Conservation (phyloP, 306 rosid genomes). For the Vachellia pachyceras region DNA sequence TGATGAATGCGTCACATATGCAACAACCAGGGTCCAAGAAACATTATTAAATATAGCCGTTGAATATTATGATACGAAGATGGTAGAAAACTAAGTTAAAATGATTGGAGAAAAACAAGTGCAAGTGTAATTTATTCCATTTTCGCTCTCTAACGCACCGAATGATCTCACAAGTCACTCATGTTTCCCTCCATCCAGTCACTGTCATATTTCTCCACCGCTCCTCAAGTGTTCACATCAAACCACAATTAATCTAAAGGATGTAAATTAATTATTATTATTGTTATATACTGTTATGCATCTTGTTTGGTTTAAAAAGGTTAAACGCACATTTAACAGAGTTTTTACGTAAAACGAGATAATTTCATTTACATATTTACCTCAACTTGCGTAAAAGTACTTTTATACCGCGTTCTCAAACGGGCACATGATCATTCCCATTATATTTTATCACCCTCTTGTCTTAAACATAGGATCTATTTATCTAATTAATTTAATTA, state of each 20-base stretch:
- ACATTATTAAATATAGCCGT: not conserved
- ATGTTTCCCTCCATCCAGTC: not conserved
- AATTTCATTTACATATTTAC: too few relatives aligned
- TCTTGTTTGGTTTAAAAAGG: too few relatives aligned
- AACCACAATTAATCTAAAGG: not conserved
- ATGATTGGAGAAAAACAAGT: not conserved
- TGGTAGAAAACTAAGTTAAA: not conserved
- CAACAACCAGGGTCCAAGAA: not conserved
- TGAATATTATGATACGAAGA: not conserved
- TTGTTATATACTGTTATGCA: too few relatives aligned
- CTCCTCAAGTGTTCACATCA: not conserved
- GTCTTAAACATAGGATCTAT: too few relatives aligned
- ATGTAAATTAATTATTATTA: not conserved
- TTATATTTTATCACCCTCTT: too few relatives aligned
- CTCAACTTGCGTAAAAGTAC: too few relatives aligned
- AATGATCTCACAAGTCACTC: not conserved
- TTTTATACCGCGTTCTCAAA: too few relatives aligned
- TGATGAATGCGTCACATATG: not conserved
- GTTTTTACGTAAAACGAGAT: too few relatives aligned
- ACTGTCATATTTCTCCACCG: not conserved
- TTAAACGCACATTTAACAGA: too few relatives aligned
- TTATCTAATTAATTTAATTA: too few relatives aligned
- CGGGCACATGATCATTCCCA: too few relatives aligned
- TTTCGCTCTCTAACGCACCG: not conserved
- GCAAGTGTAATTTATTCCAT: not conserved